Evolutionary conservation across 2,329 filamentous ascomycete species (phyloP).

Genomic region (Ophiognomonia clavigignenti-juglandacearum): DNA sequence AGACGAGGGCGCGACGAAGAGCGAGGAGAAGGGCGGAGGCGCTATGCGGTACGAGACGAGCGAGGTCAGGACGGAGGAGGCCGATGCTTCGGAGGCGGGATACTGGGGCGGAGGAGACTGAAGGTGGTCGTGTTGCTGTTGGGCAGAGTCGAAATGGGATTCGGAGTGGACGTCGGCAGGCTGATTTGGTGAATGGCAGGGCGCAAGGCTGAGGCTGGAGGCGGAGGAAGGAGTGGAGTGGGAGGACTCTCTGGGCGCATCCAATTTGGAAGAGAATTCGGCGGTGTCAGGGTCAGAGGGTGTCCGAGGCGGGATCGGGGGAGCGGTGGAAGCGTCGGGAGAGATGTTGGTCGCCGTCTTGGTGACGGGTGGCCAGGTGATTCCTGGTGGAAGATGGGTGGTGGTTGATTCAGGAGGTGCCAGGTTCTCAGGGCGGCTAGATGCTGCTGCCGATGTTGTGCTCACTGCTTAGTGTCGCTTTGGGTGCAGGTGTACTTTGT

Average conservation of each 20-base stretch:
- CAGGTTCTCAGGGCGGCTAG: background rate
- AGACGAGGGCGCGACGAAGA: constrained; percentile 39
- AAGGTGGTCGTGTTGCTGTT: no score
- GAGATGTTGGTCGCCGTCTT: background rate
- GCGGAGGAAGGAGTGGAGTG: constrained; percentile 40
- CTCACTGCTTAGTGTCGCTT: no score
- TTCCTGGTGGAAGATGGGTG: background rate
- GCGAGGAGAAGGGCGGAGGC: constrained; percentile 57
- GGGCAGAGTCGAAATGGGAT: background rate
- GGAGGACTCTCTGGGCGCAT: constrained; percentile 37
- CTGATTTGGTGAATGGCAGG: no score
- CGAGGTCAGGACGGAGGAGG: constrained; percentile 33
- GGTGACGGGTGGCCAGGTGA: background rate
- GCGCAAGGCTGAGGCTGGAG: constrained; percentile 13
- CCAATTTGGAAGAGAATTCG: constrained; percentile 41
- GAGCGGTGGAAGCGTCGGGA: background rate
- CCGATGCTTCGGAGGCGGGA: constrained; percentile 49
- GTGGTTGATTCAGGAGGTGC: background rate
- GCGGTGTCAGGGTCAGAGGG: constrained; percentile 2
- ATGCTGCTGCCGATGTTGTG: no score
- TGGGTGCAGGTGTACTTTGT: no score
- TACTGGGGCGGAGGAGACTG: constrained; percentile 57
- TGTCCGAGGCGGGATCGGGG: background rate
- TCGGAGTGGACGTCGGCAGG: no score
- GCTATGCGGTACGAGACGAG: constrained; percentile 31